Evolutionary conservation across 768 basidiomycete genomes (phyloP).

Genomic region (Trametes sanguinea): DNA sequence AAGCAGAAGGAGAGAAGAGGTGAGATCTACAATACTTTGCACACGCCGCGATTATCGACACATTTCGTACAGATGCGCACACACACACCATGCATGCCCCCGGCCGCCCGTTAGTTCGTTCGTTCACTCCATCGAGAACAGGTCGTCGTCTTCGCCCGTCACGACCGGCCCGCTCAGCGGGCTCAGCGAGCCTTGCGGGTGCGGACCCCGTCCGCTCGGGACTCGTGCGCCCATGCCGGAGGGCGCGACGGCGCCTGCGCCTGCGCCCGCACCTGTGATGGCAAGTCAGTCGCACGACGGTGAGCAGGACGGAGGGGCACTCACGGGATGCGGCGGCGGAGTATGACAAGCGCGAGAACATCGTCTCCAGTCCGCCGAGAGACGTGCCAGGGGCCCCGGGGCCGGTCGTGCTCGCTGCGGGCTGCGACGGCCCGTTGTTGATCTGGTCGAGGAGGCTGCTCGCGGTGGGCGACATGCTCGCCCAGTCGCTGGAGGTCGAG

Average conservation of each 20-base stretch:
- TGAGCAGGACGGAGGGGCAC: conserved; percentile 11
- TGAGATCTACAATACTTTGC: not conserved
- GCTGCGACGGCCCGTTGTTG: conserved; percentile 31
- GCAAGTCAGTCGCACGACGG: not conserved
- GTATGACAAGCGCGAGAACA: conserved; percentile 60
- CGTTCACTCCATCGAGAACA: conserved; percentile 65
- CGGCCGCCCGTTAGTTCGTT: too few species aligned
- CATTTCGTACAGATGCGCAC: too few species aligned
- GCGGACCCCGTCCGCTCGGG: conserved; percentile 40
- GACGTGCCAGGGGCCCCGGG: conserved; percentile 12
- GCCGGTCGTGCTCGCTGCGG: not conserved
- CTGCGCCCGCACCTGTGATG: not conserved
- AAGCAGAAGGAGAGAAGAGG: too few species aligned
- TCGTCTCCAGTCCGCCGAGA: conserved; percentile 45
- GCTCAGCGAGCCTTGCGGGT: conserved; percentile 47
- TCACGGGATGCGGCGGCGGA: conserved; percentile 43
- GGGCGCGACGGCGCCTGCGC: conserved; percentile 17
- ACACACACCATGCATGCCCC: too few species aligned
- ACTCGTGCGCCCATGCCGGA: conserved; percentile 28
- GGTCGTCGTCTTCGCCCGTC: conserved; percentile 63
- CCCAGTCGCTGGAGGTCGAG: conserved; percentile 33
- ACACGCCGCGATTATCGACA: not conserved
- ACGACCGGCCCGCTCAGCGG: conserved; percentile 63
- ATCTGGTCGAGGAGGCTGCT: conserved; percentile 26
- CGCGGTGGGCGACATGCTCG: conserved; percentile 32